These are phyloP conservation scores for Microbotryum intermedium DNA, from an alignment of 1,284 basidiomycete species.

Conservation along the genomic window DNA sequence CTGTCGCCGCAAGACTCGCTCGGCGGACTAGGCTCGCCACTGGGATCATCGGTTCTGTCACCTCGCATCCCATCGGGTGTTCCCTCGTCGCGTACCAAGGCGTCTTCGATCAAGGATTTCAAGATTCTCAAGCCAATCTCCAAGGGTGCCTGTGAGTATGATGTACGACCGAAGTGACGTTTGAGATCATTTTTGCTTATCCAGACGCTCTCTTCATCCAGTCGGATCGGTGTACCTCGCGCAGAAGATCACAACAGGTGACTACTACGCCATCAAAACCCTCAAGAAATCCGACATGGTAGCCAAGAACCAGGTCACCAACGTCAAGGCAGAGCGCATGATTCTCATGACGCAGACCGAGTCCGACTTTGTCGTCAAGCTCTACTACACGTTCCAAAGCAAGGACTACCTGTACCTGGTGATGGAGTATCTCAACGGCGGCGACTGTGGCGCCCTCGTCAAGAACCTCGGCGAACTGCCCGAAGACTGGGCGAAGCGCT, in stretches of 20 bases:
- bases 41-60: conserved; percentile 57
- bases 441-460: conserved; percentile 92
- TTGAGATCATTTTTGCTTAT: neutral
- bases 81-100: conserved; percentile 65
- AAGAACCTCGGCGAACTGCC: conserved; percentile 87
- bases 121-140: conserved; percentile 99
- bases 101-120: conserved; percentile 96
- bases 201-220: neutral
- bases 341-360: conserved; percentile 99
- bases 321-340: conserved; percentile 98
- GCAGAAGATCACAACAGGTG: conserved; percentile 95
- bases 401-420: conserved; percentile 44
- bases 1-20: conserved; percentile 5
- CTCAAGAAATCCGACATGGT: conserved; percentile 99
- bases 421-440: conserved; percentile 62
- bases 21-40: conserved; percentile 11
- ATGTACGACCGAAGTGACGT: neutral
- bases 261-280: conserved; percentile 99
- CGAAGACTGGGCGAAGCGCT: conserved; percentile 94
- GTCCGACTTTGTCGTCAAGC: conserved; percentile 69
- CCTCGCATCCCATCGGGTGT: conserved; percentile 73
- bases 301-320: conserved; percentile 99
- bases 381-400: conserved; percentile 45
- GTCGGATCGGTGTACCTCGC: conserved; percentile 94
- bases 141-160: conserved; percentile 68